These are phyloP conservation scores for Pseudozyma sp. DNA, from an alignment of 1,284 basidiomycete genomes.

Conservation along the genomic window DNA sequence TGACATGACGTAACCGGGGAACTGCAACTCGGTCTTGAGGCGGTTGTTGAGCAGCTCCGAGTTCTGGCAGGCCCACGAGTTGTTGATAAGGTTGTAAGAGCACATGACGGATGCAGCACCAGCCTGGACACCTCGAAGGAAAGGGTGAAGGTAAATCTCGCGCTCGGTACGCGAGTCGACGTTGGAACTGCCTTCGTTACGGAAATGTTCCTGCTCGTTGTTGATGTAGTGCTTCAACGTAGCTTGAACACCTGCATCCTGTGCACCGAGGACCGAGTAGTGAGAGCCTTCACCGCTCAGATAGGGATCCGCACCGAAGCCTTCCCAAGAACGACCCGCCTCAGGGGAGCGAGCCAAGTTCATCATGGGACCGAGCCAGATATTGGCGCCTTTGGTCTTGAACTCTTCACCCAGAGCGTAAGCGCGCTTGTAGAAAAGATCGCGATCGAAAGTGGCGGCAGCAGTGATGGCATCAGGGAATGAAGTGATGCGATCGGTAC, in stretches of 20 bases:
- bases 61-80: conserved; percentile 74
- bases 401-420: conserved; percentile 82
- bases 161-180: conserved; percentile 82
- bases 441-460: conserved; percentile 78
- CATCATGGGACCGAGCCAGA: conserved; percentile 73
- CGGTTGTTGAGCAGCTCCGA: conserved; percentile 77
- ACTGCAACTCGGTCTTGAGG: conserved; percentile 80
- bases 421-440: conserved; percentile 79
- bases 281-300: conserved; percentile 60
- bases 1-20: conserved; percentile 76
- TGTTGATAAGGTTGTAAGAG: conserved; percentile 74
- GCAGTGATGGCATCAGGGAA: conserved; percentile 82
- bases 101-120: conserved; percentile 71
- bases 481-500: conserved; percentile 67
- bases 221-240: conserved; percentile 70
- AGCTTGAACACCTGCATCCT: conserved; percentile 62
- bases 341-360: conserved; percentile 74
- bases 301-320: conserved; percentile 61
- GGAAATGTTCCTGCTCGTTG: conserved; percentile 67
- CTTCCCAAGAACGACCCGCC: conserved; percentile 86
- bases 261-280: conserved; percentile 58
- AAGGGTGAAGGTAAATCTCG: conserved; percentile 66
- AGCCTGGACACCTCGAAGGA: conserved; percentile 69
- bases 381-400: conserved; percentile 82
- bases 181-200: conserved; percentile 56